Evolutionary conservation across 768 basidiomycete species (phyloP).

Genomic region (Boletus subcaerulescens): DNA sequence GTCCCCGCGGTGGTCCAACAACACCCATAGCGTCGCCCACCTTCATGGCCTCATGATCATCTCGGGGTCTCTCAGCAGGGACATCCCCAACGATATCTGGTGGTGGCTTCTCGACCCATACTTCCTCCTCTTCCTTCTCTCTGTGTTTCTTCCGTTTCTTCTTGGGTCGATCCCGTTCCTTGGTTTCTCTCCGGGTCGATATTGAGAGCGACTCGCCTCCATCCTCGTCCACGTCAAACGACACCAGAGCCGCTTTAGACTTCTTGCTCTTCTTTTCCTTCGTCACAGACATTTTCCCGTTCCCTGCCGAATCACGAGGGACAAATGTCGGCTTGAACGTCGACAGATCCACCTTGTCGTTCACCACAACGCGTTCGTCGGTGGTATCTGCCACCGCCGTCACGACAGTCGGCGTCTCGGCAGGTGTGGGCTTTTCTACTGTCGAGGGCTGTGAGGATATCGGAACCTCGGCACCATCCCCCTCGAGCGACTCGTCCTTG

Average conservation of each 20-base stretch:
- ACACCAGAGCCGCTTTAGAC: slow-evolving; percentile 53
- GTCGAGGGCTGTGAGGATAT: slow-evolving; percentile 11
- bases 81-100: slow-evolving; percentile 47
- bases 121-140: slow-evolving; percentile 47
- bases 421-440: background rate
- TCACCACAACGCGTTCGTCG: background rate
- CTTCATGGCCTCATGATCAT: slow-evolving; percentile 2
- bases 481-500: slow-evolving; percentile 26
- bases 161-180: slow-evolving; percentile 37
- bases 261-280: slow-evolving; percentile 53
- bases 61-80: slow-evolving; percentile 9
- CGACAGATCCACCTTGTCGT: slow-evolving; percentile 47
- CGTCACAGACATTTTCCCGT: slow-evolving; percentile 39
- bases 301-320: slow-evolving; percentile 43
- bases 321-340: slow-evolving; percentile 91
- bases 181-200: slow-evolving; percentile 31
- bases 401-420: background rate
- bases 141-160: slow-evolving; percentile 41
- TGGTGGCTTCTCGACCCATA: slow-evolving; percentile 70
- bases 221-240: slow-evolving; percentile 75
- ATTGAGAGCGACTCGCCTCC: slow-evolving; percentile 38
- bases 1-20: slow-evolving; percentile 36
- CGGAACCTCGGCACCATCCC: slow-evolving; percentile 1
- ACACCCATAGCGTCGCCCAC: slow-evolving; percentile 17
- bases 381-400: background rate